Conservation (phyloP, 495 filamentous ascomycete species). For the Penicillium samsonianum region DNA sequence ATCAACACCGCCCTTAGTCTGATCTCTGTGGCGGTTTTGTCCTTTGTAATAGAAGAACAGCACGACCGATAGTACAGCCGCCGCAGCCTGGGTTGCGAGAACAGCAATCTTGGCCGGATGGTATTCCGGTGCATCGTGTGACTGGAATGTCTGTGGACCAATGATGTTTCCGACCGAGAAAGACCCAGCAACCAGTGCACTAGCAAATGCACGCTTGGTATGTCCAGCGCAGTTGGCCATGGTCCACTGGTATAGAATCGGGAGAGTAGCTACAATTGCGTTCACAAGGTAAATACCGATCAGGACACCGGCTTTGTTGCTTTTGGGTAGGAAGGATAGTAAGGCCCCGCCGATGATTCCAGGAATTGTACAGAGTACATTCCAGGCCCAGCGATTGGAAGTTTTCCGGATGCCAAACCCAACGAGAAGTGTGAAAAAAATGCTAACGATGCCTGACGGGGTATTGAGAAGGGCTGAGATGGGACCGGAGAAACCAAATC, state of each 20-base stretch:
- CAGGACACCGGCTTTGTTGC: conserved; percentile 51
- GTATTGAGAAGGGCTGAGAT: conserved; percentile 63
- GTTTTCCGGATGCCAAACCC: conserved; percentile 47
- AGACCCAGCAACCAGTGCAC: conserved; percentile 56
- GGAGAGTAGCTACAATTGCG: conserved; percentile 44
- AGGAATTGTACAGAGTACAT: conserved; percentile 44
- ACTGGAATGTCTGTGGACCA: conserved; percentile 65
- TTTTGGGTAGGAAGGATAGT: conserved; percentile 58
- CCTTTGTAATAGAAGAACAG: conserved; percentile 48
- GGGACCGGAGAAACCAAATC: conserved; percentile 55
- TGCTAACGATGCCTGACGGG: conserved; percentile 62
- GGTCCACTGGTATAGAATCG: conserved; percentile 52
- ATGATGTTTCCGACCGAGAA: conserved; percentile 69
- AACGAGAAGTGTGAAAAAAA: conserved; percentile 55
- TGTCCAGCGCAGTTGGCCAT: conserved; percentile 51
- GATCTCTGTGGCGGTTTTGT: conserved; percentile 44
- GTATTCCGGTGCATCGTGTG: conserved; percentile 58
- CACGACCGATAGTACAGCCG: conserved; percentile 39
- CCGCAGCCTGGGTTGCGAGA: conserved; percentile 49
- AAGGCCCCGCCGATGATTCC: conserved; percentile 58
- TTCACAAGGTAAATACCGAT: conserved; percentile 68
- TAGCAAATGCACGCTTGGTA: conserved; percentile 55
- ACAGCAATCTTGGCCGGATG: conserved; percentile 64
- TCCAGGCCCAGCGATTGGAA: conserved; percentile 54
- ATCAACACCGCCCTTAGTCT: conserved; percentile 20